A percentile compares a stretch with the other conserved stretches of the same genome.
phyloP scores from a whole-genome alignment of 768 basidiomycete species.

The Brasilioporus rufonigricans region DNA sequence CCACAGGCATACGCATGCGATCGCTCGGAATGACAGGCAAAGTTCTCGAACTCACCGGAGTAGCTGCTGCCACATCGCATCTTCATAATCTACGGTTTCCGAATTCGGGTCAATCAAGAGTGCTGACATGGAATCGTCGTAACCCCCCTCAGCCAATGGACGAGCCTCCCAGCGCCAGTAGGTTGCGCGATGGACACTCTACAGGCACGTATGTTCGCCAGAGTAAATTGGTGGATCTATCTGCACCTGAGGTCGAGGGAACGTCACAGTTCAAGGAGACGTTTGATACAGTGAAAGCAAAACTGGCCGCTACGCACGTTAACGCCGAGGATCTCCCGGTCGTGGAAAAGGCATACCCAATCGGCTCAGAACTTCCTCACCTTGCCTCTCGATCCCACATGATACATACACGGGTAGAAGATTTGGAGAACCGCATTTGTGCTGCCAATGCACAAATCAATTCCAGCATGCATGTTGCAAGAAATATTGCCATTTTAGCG shows the following conservation, averaged over 20 bases:
- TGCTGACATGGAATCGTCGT: slow-evolving; percentile 43
- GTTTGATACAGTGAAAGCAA: slow-evolving; percentile 84
- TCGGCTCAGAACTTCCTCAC: slow-evolving; percentile 25
- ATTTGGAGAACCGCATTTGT: slow-evolving; percentile 60
- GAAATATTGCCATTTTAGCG: slow-evolving; percentile 80
- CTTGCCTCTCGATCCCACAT: slow-evolving; percentile 51
- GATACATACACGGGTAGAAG: slow-evolving; percentile 58
- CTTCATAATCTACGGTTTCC: slow-evolving; percentile 61
- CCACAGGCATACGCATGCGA: slow-evolving; percentile 79
- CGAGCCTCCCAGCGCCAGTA: slow-evolving; percentile 22
- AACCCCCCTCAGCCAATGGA: slow-evolving; percentile 40
- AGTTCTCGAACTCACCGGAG: slow-evolving; percentile 75
- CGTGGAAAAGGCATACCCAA: slow-evolving; percentile 14
- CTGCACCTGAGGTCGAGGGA: slow-evolving; percentile 55
- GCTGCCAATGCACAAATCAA: slow-evolving; percentile 59
- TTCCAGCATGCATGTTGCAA: slow-evolving; percentile 64
- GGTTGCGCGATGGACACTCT: slow-evolving; percentile 26
- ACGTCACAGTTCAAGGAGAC: slow-evolving; percentile 75
- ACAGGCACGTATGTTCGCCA: slow-evolving; percentile 29
- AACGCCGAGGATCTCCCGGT: slow-evolving; percentile 28
- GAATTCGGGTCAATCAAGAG: slow-evolving; percentile 22
- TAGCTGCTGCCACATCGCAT: slow-evolving; percentile 84
- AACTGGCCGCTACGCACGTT: slow-evolving; percentile 58
- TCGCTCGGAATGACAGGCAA: slow-evolving; percentile 63
- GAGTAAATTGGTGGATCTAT: slow-evolving; percentile 28